These are phyloP conservation scores for Aspergillus eucalypticola DNA, from an alignment of 2,329 filamentous ascomycete species.

Conservation along the genomic window DNA sequence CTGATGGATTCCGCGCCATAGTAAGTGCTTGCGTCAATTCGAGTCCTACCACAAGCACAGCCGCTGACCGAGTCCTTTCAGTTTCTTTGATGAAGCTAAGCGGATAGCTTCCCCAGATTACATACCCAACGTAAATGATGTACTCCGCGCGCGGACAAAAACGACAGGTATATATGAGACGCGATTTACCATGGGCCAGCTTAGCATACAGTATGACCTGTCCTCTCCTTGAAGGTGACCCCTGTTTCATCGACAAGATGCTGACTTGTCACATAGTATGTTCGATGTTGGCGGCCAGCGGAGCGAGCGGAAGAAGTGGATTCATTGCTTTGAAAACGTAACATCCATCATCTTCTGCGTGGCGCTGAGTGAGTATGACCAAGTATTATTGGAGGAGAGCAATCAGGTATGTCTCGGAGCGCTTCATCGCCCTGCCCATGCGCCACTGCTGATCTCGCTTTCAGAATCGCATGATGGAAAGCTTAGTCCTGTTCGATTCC, in stretches of 20 bases:
- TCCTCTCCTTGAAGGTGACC: conserved; percentile 3
- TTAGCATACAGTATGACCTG: conserved; percentile 88
- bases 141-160: conserved; percentile 92
- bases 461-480: conserved; percentile 99
- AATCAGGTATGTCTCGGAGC: conserved; percentile 70
- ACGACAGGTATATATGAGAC: conserved; percentile 99
- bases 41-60: conserved; percentile 19
- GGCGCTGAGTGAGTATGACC: conserved; percentile 95
- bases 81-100: conserved; percentile 91
- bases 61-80: conserved; percentile 43
- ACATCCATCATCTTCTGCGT: conserved; percentile 99
- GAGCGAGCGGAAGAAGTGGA: conserved; percentile 99
- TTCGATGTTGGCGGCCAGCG: conserved; percentile 97
- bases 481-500: conserved; percentile 91
- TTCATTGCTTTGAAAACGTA: conserved; percentile 99
- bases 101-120: conserved; percentile 84
- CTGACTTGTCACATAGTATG: conserved; percentile 66
- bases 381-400: conserved; percentile 93
- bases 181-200: conserved; percentile 94
- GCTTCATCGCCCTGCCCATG: conserved; percentile 12
- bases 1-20: conserved; percentile 99
- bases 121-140: conserved; percentile 90
- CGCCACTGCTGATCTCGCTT: conserved; percentile 12
- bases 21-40: conserved; percentile 56
- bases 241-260: conserved; percentile 21